These are phyloP conservation scores for Agrocybe chaxingu DNA, from an alignment of 768 basidiomycete genomes.

Conservation along the genomic window DNA sequence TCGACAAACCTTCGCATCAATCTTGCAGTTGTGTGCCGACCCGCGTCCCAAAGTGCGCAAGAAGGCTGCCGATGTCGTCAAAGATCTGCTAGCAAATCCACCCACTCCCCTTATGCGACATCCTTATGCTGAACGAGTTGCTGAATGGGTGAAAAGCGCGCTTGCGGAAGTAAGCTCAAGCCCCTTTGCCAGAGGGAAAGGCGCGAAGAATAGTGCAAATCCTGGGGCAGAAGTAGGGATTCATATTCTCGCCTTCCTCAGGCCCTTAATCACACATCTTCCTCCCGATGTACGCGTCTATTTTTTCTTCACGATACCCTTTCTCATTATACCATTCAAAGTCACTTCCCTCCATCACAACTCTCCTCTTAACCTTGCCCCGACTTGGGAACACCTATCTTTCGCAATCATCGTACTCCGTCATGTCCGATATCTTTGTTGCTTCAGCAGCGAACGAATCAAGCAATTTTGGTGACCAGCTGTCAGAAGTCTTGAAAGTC, in stretches of 20 bases:
- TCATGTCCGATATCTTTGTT: conserved; percentile 79
- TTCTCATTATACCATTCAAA: conserved; percentile 26
- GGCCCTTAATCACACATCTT: conserved; percentile 57
- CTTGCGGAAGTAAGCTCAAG: conserved; percentile 64
- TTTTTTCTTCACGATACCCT: not conserved
- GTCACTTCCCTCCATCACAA: conserved; percentile 70
- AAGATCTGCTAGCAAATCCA: conserved; percentile 71
- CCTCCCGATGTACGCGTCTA: conserved; percentile 60
- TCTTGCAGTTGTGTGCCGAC: conserved; percentile 83
- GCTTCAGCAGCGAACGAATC: conserved; percentile 48
- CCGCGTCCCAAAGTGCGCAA: conserved; percentile 92
- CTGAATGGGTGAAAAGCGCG: conserved; percentile 72
- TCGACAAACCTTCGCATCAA: conserved; percentile 80
- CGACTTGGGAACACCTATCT: conserved; percentile 87
- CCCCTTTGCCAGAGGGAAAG: conserved; percentile 58
- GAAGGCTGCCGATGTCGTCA: conserved; percentile 83
- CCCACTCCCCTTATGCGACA: conserved; percentile 76
- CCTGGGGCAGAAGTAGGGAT: conserved; percentile 71
- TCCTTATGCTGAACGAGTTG: conserved; percentile 81
- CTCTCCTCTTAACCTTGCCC: conserved; percentile 75
- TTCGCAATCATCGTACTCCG: conserved; percentile 82
- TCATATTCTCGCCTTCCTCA: conserved; percentile 72
- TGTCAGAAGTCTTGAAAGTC: conserved; percentile 61
- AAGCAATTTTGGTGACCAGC: conserved; percentile 47
- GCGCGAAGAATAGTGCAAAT: conserved; percentile 47